Base-by-base conservation (phyloP, 495 filamentous ascomycete species). In the Penicillium simplicissimum region DNA sequence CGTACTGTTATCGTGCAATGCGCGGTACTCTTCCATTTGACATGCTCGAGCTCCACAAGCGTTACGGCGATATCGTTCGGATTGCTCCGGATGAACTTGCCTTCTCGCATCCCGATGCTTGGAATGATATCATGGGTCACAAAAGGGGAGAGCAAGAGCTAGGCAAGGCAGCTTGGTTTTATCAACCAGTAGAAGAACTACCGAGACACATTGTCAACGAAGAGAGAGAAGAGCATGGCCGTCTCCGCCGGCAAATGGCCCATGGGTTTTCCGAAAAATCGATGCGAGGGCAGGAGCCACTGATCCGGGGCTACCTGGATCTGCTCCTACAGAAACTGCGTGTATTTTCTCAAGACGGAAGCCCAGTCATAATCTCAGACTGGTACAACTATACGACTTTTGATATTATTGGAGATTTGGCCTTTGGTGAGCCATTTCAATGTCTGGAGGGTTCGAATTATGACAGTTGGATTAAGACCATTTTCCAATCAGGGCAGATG, bases 81-180 rank as follows among this genome's bases (percentile, higher is more conserved):
- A 74, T 84, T 34, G 78, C 76, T 0, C 84, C 84, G 0, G 66
- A 82, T 58, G 79, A 85, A 59, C 74, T 87, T n/a, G 71, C 77
- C 0, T 86, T 78, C 67, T 72, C 64, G 5, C 66, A 74, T 36
- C 71, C 81, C 0, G 67, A 76, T 37, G 84, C 84, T 4, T 87
- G 82, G 82, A 78, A 79, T 55, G 82, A 85, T 38, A 84, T 87
- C 48, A 79, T 81, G 68, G 81, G 80, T 31, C 76, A 81, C 57
- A 73, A 67, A 14, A 64, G 61, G 31, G 64, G 64, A 17, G 37
- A 55, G 37, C 43, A 57, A 10, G 66, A 67, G 33, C 37, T 69
- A 13, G 35, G 36, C 13, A 71, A 71, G 33, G 55, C 62, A 1
- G 42, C 10, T 4, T 64, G 60, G 55, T 70, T 69, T 55, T 71